phyloP scores from a whole-genome alignment of 441 rosid species.

The Syzygium syzygioides region DNA sequence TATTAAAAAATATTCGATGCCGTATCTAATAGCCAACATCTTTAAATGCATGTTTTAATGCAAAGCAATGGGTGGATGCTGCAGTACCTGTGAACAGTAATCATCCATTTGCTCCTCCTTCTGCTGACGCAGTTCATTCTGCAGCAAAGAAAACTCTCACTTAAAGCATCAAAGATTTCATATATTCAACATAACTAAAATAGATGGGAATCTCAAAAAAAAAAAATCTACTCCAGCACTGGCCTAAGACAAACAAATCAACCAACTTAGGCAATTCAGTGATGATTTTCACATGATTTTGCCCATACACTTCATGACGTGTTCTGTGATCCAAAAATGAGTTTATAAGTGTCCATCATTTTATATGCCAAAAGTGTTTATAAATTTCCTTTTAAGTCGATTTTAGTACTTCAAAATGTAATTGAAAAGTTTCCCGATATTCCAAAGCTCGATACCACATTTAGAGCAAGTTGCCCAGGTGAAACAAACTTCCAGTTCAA shows the following conservation, averaged over 20 bases:
- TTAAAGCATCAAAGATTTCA: not conserved
- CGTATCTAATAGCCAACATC: not conserved
- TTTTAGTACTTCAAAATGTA: not conserved
- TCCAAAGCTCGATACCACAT: not conserved
- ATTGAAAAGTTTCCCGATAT: not conserved
- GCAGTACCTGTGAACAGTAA: conserved; percentile 85
- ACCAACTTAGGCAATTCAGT: not conserved
- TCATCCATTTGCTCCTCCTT: conserved; percentile 97
- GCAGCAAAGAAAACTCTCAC: not conserved
- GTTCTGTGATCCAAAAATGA: not conserved
- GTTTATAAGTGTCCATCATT: not conserved
- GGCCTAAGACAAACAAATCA: not conserved
- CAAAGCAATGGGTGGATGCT: conserved; percentile 3
- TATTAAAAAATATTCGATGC: not conserved
- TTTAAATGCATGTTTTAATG: not conserved
- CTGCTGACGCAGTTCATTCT: conserved; percentile 90
- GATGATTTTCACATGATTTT: not conserved
- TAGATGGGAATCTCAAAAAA: not conserved
- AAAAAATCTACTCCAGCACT: not conserved
- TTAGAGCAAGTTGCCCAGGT: not conserved
- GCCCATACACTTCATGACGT: not conserved
- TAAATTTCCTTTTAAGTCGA: not conserved
- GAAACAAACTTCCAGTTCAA: not conserved
- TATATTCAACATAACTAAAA: not conserved
- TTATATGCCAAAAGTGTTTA: not conserved